These are phyloP conservation scores for Cyphellophora attinorum DNA, from an alignment of 2,329 filamentous ascomycete species.

Conservation along the genomic window DNA sequence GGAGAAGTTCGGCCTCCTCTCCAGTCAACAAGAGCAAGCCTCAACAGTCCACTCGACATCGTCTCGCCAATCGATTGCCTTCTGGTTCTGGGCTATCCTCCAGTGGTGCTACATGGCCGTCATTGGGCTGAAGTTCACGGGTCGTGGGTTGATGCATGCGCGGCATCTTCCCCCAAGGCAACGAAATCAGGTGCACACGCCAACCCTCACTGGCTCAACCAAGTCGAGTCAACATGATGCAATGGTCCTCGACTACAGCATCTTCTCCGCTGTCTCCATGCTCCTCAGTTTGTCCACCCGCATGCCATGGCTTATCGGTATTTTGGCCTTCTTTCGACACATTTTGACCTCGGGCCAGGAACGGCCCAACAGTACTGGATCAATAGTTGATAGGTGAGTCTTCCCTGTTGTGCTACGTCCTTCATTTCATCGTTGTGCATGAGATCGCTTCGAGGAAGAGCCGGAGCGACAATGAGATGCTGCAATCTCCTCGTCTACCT, in stretches of 20 bases:
- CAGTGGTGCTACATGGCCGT: conserved; percentile 44
- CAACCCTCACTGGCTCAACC: too few species aligned
- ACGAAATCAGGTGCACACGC: not conserved
- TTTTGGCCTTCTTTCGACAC: conserved; percentile 67
- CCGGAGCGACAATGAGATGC: not conserved
- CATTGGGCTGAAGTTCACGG: conserved; percentile 56
- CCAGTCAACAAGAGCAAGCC: conserved; percentile 19
- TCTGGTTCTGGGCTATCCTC: conserved; percentile 42
- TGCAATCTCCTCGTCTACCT: too few species aligned
- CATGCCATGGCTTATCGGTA: conserved; percentile 84
- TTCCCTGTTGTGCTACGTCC: conserved; percentile 15
- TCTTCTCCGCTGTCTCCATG: conserved; percentile 65
- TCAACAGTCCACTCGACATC: conserved; percentile 17
- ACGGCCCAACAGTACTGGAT: conserved; percentile 62
- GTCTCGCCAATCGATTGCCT: conserved; percentile 25
- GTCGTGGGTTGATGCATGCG: conserved; percentile 56
- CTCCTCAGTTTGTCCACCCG: conserved; percentile 64
- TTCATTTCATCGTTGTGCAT: conserved; percentile 4
- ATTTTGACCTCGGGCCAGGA: conserved; percentile 64
- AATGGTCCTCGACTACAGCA: conserved; percentile 59
- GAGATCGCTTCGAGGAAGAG: not conserved
- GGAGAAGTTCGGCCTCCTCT: conserved; percentile 48
- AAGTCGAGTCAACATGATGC: too few species aligned
- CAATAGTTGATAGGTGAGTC: conserved; percentile 82
- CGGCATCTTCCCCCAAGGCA: conserved; percentile 54